Base-by-base conservation (phyloP, 306 rosid species). In the Quillaja saponaria region DNA sequence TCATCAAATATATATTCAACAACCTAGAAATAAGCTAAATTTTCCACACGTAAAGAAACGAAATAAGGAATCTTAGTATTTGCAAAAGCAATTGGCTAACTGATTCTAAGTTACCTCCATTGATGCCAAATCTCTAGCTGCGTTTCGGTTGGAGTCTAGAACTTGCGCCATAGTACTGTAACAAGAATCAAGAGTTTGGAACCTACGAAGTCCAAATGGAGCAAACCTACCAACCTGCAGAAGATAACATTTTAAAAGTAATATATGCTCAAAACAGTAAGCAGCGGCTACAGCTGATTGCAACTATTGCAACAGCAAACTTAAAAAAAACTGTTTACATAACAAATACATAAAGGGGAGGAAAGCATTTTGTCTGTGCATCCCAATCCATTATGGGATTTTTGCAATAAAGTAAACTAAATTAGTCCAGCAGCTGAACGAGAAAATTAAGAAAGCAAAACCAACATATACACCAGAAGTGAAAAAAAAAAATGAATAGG, bases 171-270 rank as follows among this genome's bases (percentile, higher is more conserved):
- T 34, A 5, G 63, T 49, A 50, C 50, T 47, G 71, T 31, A 61
- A 7, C 57, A 39, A 39, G 72, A 56, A 38, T 17, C 55, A 17
- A 72, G 12, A 61, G 28, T 16, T 51, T 44, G 78, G 53, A 34
- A 25, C 57, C 71, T 61, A 19, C 42, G 20, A 31, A 18, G 53
- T 56, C 78, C 74, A 46, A 51, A 60, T 58, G 34, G 67, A 67
- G 63, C 13, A 49, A 71, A 49, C 6, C 68, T 63, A 18, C 67
- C 58, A 55, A 67, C 72, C 82, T 76, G 55, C 31, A 34, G 9
- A 2, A 20, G 14, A 49, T 20, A 12, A 14, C 37, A 58, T 14
- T 14, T 6, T 3, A 31, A 14, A n/a, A 3, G 33, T 0, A 21
- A 4, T 42, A 2, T 1, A 25, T 25, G 31, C 31, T 25, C 7